A percentile compares a stretch with the other conserved stretches of the same genome.
These are phyloP conservation scores for Thermomyces lanuginosus DNA, from an alignment of 2,329 filamentous ascomycete genomes.

Conservation along the genomic window DNA sequence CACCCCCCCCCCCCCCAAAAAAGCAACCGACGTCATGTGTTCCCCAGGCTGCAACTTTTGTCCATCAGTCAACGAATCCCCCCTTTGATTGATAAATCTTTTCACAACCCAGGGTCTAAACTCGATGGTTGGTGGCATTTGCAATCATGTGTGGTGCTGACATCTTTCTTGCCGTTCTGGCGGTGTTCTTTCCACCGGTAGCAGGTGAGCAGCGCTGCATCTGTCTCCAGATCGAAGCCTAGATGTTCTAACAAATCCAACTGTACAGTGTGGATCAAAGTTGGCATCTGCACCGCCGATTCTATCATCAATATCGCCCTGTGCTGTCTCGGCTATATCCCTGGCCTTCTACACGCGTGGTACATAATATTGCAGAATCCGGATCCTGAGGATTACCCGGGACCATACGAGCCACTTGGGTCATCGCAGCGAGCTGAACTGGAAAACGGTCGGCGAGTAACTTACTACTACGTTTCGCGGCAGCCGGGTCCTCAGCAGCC, in stretches of 20 bases:
- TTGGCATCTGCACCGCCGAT: constrained; percentile 81
- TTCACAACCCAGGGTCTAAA: too few relatives aligned
- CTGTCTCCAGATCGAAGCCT: background rate
- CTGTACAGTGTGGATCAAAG: constrained; percentile 77
- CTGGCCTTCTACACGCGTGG: constrained; percentile 87
- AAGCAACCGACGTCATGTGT: too few relatives aligned
- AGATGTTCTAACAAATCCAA: constrained; percentile 9
- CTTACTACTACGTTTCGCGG: constrained; percentile 59
- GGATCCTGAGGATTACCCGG: constrained; percentile 47
- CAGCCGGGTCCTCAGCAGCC: constrained; percentile 22
- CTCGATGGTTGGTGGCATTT: background rate
- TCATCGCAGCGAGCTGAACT: constrained; percentile 26
- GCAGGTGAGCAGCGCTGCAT: constrained; percentile 29
- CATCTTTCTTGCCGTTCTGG: constrained; percentile 43
- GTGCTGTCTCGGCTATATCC: constrained; percentile 60
- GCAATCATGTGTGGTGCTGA: constrained; percentile 42
- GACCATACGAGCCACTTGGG: constrained; percentile 46
- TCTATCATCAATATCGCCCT: constrained; percentile 91
- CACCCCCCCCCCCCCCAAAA: too few relatives aligned
- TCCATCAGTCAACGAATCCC: too few relatives aligned
- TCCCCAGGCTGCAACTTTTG: too few relatives aligned
- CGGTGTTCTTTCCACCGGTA: constrained; percentile 45
- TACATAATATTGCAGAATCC: constrained; percentile 92
- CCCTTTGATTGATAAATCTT: too few relatives aligned
- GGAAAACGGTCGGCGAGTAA: constrained; percentile 36